A percentile compares a stretch with the other conserved stretches of the same genome.
Conservation (phyloP, 129 eudicot species). For the carrot (Daucus carota) region DNA sequence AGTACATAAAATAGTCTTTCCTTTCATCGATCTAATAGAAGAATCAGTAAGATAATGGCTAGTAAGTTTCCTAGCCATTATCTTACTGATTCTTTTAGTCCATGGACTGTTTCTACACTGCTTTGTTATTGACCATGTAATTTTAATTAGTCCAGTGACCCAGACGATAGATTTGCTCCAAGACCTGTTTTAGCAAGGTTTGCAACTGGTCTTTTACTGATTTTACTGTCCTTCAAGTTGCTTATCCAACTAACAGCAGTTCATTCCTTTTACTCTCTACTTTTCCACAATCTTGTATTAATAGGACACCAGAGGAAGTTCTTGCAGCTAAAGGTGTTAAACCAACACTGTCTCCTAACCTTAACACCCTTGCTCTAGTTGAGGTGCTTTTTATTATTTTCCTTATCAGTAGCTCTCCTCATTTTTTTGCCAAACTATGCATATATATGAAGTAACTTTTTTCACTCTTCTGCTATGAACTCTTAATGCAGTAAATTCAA, state of each 20-base stretch:
- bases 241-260: not conserved
- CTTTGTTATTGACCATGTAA: not conserved
- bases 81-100: too few relatives aligned
- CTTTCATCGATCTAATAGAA: not conserved
- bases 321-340: conserved; percentile 96
- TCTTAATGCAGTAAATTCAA: not conserved
- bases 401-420: not conserved
- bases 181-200: conserved; percentile 97
- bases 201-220: not conserved
- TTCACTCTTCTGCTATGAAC: not conserved
- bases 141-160: conserved; percentile 51
- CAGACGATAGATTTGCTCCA: conserved; percentile 84
- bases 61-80: too few relatives aligned
- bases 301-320: conserved; percentile 97
- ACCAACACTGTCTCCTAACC: conserved; percentile 94
- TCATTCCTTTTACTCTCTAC: not conserved
- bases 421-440: not conserved
- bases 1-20: not conserved
- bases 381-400: conserved; percentile 46
- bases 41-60: too few relatives aligned
- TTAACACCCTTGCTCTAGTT: conserved; percentile 80
- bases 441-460: not conserved
- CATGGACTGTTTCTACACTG: not conserved
- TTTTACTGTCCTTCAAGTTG: not conserved
- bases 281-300: conserved; percentile 3